phyloP scores from a whole-genome alignment of 1,284 basidiomycete species.

The Apiotrichum porosum region DNA sequence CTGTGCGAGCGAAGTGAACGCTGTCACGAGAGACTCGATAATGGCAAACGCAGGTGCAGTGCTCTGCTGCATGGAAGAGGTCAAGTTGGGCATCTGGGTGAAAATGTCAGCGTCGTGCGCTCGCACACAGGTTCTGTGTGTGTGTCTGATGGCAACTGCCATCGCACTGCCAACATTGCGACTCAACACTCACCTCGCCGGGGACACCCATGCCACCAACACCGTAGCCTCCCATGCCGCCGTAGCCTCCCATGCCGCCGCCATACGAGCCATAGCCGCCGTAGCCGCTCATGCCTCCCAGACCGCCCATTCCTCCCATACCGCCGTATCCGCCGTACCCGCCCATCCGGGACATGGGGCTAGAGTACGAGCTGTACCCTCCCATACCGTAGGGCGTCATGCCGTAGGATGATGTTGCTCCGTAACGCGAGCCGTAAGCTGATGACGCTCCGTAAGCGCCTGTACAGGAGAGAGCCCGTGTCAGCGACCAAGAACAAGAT shows the following conservation, averaged over 20 bases:
- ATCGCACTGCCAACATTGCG: not conserved
- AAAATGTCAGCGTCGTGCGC: constrained; percentile 6
- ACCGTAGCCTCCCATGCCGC: constrained; percentile 52
- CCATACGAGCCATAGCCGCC: too few relatives aligned
- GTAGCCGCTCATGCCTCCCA: constrained; percentile 44
- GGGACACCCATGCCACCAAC: constrained; percentile 51
- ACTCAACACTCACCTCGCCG: constrained; percentile 44
- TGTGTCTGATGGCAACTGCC: too few relatives aligned
- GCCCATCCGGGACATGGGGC: constrained; percentile 11
- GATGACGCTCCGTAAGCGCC: not conserved
- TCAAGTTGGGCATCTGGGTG: constrained; percentile 57
- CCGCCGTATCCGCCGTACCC: constrained; percentile 48
- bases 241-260: constrained; percentile 35
- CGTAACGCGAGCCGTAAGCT: constrained; percentile 18
- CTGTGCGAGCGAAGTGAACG: constrained; percentile 92
- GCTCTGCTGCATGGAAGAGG: constrained; percentile 79
- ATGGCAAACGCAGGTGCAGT: constrained; percentile 91
- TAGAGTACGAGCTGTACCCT: constrained; percentile 22
- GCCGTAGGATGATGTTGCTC: constrained; percentile 16
- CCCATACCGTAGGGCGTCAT: constrained; percentile 20
- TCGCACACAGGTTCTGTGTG: too few relatives aligned
- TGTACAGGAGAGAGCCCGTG: not conserved
- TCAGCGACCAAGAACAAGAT: not conserved
- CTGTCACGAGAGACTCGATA: constrained; percentile 90
- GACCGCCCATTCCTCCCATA: constrained; percentile 34